phyloP scores from a whole-genome alignment of 75 land plant genomes.

The Azolla pinnata region DNA sequence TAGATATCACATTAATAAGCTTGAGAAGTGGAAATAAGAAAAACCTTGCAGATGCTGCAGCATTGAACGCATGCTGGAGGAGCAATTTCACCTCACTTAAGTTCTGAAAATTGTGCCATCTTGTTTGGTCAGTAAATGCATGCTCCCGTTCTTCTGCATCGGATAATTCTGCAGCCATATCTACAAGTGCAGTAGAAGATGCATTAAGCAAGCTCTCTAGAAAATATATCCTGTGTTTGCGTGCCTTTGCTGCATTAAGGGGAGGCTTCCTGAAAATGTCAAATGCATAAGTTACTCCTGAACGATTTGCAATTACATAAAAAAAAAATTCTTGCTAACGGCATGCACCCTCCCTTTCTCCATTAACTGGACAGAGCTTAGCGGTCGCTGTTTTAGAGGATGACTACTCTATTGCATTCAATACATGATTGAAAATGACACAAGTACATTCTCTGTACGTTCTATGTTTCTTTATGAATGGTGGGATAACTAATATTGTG shows the following conservation, averaged over 20 bases:
- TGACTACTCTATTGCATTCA: too few relatives aligned
- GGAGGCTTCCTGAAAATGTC: too few relatives aligned
- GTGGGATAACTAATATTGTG: too few relatives aligned
- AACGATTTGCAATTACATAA: background rate
- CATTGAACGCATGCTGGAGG: constrained; percentile 69
- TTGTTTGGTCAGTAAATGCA: constrained; percentile 57
- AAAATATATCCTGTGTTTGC: constrained; percentile 58
- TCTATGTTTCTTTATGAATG: too few relatives aligned
- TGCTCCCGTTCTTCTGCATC: constrained; percentile 95
- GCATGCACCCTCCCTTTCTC: too few relatives aligned
- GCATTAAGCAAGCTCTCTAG: constrained; percentile 82
- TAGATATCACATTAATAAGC: too few relatives aligned
- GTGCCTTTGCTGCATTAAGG: constrained; percentile 52
- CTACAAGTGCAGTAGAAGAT: constrained; percentile 74
- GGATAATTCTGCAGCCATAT: constrained; percentile 97
- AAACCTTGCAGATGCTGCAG: constrained; percentile 70
- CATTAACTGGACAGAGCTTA: too few relatives aligned
- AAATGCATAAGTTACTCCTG: background rate
- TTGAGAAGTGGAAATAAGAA: too few relatives aligned
- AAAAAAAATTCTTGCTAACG: background rate
- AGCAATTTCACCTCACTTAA: constrained; percentile 84
- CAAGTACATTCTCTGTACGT: too few relatives aligned
- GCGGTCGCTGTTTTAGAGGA: too few relatives aligned
- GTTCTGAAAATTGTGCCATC: constrained; percentile 82
- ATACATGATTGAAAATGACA: too few relatives aligned